Evolutionary conservation across 2,329 filamentous ascomycete genomes (phyloP), one percentile per base, ranked within the genome.

Genomic region (Fusarium sp.): DNA sequence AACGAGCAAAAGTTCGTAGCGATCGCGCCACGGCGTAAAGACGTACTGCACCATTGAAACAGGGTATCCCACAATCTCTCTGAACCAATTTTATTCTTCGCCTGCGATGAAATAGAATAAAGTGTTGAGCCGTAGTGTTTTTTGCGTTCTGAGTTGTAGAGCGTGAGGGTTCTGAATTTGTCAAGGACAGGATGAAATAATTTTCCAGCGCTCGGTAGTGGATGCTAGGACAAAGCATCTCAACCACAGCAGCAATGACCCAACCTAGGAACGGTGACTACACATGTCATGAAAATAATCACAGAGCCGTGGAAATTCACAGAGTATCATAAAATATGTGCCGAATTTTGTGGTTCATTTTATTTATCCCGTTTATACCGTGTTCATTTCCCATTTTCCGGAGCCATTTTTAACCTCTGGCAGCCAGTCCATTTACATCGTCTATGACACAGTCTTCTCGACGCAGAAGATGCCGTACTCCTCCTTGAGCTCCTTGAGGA

Each of bases 401-500:
- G 53, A 46, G 7, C 41, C 53, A 39, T 56, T 56, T 36, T 44
- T 18, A 13, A 23, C 28, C 28, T n/a, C 37, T 27, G 30, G 36
- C 41, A 36, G 13, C 40, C 16, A 28, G 27, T 39, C 23, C 34
- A 34, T 34, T 36, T 41, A 5, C 44, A 51, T 37, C 11, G 18
- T 58, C 27, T 41, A 58, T 30, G 54, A 58, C 31, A 58, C 44
- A 27, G 44, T 58, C 54, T 58, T 39, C 54, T 58, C 54, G 31
- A 58, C 54, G 41, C 54, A 58, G 34, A 50, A 58, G 54, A 58
- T 58, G 31, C 90, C 91, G 73, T 94, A 93, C 77, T 94, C 89
- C 80, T 92, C 89, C 86, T 92, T 90, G 64, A 97, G 86, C 79
- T 93, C 91, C 83, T 91, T 89, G 82, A 95, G 91, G 74, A 97